Percentiles rank a stretch among this genome's conserved stretches.
phyloP scores from a whole-genome alignment of 495 filamentous ascomycete species.

The Podospora australis region DNA sequence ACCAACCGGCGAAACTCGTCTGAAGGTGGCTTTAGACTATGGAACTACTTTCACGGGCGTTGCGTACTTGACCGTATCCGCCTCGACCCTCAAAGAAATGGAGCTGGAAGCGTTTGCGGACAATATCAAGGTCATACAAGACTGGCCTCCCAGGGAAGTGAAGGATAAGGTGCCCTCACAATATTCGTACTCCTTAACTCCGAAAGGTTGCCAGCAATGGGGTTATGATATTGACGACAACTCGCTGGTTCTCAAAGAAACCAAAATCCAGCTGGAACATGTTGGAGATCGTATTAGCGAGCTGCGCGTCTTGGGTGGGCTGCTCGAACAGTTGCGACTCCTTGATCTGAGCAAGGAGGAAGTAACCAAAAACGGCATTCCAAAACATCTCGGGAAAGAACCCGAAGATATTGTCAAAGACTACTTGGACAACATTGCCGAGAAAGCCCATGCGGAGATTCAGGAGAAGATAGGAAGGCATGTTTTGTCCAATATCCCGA shows the following conservation, averaged over 20 bases:
- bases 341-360: conserved; percentile 13
- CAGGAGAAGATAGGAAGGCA: conserved; percentile 3
- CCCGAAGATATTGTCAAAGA: conserved; percentile 28
- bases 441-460: conserved; percentile 17
- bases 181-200: conserved; percentile 23
- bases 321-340: conserved; percentile 12
- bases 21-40: conserved; percentile 31
- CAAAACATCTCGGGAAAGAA: conserved; percentile 24
- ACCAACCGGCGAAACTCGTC: conserved; percentile 9
- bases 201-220: conserved; percentile 22
- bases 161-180: conserved; percentile 26
- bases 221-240: conserved; percentile 29
- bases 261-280: conserved; percentile 28
- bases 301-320: conserved; percentile 13
- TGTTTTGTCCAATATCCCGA: conserved; percentile 13
- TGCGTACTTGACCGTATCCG: conserved; percentile 9
- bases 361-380: conserved; percentile 19
- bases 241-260: conserved; percentile 26
- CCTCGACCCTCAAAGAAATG: conserved; percentile 7
- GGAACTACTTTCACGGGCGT: conserved; percentile 31
- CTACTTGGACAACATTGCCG: conserved; percentile 24
- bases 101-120: conserved; percentile 13
- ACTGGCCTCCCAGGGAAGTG: conserved; percentile 17
- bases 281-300: conserved; percentile 8
- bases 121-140: conserved; percentile 19